Base-by-base conservation (phyloP, 805 yeast genomes). In the Wickerhamia fluorescens region DNA sequence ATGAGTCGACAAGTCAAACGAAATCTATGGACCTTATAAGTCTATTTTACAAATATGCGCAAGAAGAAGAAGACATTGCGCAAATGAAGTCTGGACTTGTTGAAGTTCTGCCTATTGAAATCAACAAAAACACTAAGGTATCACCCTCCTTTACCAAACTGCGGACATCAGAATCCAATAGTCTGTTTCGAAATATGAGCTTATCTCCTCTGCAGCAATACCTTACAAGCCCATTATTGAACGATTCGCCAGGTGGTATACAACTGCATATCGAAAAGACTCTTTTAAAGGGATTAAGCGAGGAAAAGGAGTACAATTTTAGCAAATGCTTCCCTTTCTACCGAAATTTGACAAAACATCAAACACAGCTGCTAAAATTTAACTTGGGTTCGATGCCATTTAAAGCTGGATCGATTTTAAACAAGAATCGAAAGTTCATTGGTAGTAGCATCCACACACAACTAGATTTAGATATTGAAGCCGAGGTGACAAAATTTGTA, bases 261-360 rank as follows among this genome's bases (percentile, higher is more conserved):
- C n/a, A n/a, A n/a, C 25, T 34, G 7, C 15, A 26, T n/a, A 29
- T 42, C 24, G 54, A 48, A 24, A 31, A 41, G 25, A 45, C 38
- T 20, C 27, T 45, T 11, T 25, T 51, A 9, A 33, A 48, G 23
- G 37, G 31, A 17, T 34, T 50, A 16, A 52, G 48, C 24, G 68
- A 60, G 36, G 47, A 49, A 16, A 75, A 77, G 37, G 95, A 84
- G 47, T 65, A 70, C 31, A 66, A 75, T 30, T 85, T 78, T 50
- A 76, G 78, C 5, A 80, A 77, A 43, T 84, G 89, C 42, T 87
- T 85, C 54, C 96, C 96, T 0, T 73, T 76, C 31, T 83, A 80
- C 47, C 66, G 95, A 35, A 78, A 52, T 58, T 74, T 29, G 59
- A 68, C 56, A 37, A 68, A 40, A 58, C 71, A 47, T 62, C 75